A percentile compares a stretch with the other conserved stretches of the same genome.
phyloP scores from a whole-genome alignment of 495 filamentous ascomycete species.

The Neurospora discreta region DNA sequence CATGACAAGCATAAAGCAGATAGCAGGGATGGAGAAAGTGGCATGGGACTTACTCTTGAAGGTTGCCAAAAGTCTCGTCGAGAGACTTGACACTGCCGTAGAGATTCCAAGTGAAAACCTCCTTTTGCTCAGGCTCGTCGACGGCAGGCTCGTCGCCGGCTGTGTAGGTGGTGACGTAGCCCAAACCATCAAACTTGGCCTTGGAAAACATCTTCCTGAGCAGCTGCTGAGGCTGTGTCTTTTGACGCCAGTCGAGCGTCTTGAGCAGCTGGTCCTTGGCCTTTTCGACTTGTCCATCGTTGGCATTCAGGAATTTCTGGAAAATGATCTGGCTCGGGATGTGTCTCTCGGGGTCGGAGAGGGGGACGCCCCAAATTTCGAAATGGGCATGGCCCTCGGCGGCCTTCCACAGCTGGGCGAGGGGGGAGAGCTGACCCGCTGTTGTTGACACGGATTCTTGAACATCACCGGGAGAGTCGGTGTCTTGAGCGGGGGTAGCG shows the following conservation, averaged over 20 bases:
- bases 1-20: background rate
- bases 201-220: constrained; percentile 36
- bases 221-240: constrained; percentile 37
- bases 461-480: background rate
- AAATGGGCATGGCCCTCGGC: constrained; percentile 33
- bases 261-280: constrained; percentile 66
- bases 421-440: constrained; percentile 3
- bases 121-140: constrained; percentile 30
- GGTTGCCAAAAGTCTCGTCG: constrained; percentile 61
- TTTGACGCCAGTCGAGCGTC: constrained; percentile 70
- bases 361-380: constrained; percentile 71
- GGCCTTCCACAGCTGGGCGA: constrained; percentile 25
- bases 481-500: background rate
- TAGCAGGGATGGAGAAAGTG: background rate
- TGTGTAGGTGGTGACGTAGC: constrained; percentile 41
- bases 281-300: constrained; percentile 58
- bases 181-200: constrained; percentile 46
- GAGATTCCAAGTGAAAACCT: constrained; percentile 72
- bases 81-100: constrained; percentile 68
- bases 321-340: constrained; percentile 69
- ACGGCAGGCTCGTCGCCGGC: constrained; percentile 12
- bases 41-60: constrained; percentile 52
- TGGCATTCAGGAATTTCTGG: constrained; percentile 87
- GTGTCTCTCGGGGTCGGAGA: constrained; percentile 41
- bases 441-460: background rate